Percentiles rank a stretch among this genome's conserved stretches.
These are phyloP conservation scores for Ogataea thermomethanolica DNA, from an alignment of 805 yeast species.

Conservation along the genomic window DNA sequence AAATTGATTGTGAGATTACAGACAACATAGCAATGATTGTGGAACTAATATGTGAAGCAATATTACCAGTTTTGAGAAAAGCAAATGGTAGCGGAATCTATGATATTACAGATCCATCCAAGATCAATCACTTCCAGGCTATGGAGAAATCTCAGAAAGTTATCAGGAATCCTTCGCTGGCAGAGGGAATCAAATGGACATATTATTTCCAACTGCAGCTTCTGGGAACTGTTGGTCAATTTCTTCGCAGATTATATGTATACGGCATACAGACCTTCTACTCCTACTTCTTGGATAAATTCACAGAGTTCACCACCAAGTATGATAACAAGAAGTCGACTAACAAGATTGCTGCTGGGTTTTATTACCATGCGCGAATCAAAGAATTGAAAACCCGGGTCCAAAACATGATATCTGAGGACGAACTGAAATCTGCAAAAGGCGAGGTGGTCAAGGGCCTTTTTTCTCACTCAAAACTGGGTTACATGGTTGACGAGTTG, in stretches of 20 bases:
- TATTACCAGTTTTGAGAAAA: constrained; percentile 58
- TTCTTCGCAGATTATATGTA: constrained; percentile 62
- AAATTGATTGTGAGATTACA: constrained; percentile 52
- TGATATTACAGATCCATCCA: constrained; percentile 61
- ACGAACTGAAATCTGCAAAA: constrained; percentile 21
- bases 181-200: constrained; percentile 75
- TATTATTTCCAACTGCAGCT: constrained; percentile 58
- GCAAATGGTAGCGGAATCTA: constrained; percentile 65
- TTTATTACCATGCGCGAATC: constrained; percentile 53
- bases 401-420: constrained; percentile 37
- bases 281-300: constrained; percentile 58
- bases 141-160: constrained; percentile 65
- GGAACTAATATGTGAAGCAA: constrained; percentile 55
- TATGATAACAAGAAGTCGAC: constrained; percentile 55
- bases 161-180: constrained; percentile 47
- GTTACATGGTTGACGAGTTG: constrained; percentile 54
- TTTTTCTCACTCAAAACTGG: constrained; percentile 71
- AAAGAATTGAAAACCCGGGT: constrained; percentile 42
- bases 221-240: constrained; percentile 69
- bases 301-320: constrained; percentile 55
- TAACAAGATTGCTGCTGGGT: constrained; percentile 57
- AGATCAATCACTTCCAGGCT: constrained; percentile 66
- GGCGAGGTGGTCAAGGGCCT: constrained; percentile 27
- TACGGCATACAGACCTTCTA: constrained; percentile 83
- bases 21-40: constrained; percentile 55